A percentile compares a stretch with the other conserved stretches of the same genome.
phyloP scores from a whole-genome alignment of 495 filamentous ascomycete genomes.

The Penicillium herquei region DNA sequence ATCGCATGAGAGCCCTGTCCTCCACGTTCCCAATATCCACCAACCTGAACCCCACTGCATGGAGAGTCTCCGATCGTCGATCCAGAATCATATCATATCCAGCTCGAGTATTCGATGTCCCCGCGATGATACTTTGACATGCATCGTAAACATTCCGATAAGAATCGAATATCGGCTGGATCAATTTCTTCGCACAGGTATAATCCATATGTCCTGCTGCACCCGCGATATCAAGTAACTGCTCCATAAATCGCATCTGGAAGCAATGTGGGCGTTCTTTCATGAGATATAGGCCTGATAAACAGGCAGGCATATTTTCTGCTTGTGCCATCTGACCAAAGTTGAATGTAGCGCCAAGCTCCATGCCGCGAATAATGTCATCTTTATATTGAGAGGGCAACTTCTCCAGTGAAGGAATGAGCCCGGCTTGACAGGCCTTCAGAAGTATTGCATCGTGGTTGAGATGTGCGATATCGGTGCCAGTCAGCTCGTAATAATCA shows the following conservation, averaged over 20 bases:
- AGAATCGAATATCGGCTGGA: constrained; percentile 32
- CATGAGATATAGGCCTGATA: constrained; percentile 26
- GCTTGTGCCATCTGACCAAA: constrained; percentile 41
- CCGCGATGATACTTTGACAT: constrained; percentile 24
- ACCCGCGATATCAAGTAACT: constrained; percentile 37
- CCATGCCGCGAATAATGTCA: constrained; percentile 37
- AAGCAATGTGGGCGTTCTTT: constrained; percentile 25
- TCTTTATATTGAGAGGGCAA: constrained; percentile 21
- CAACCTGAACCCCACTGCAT: constrained; percentile 21
- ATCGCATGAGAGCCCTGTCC: constrained; percentile 31
- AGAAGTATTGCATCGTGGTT: constrained; percentile 40
- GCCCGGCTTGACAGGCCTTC: constrained; percentile 26
- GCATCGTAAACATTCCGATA: constrained; percentile 29
- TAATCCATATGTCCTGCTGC: constrained; percentile 38
- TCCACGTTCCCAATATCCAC: constrained; percentile 17
- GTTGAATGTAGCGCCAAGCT: constrained; percentile 47
- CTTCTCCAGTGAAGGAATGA: constrained; percentile 24
- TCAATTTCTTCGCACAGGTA: constrained; percentile 34
- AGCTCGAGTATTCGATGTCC: constrained; percentile 16
- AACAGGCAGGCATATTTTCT: constrained; percentile 32
- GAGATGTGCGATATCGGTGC: constrained; percentile 20
- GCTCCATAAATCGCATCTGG: constrained; percentile 35
- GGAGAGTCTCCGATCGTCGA: constrained; percentile 21
- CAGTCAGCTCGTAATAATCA: constrained; percentile 24
- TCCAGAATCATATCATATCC: constrained; percentile 35